These are phyloP conservation scores for Medicago arabica DNA, from an alignment of 306 rosid genomes.

Conservation along the genomic window DNA sequence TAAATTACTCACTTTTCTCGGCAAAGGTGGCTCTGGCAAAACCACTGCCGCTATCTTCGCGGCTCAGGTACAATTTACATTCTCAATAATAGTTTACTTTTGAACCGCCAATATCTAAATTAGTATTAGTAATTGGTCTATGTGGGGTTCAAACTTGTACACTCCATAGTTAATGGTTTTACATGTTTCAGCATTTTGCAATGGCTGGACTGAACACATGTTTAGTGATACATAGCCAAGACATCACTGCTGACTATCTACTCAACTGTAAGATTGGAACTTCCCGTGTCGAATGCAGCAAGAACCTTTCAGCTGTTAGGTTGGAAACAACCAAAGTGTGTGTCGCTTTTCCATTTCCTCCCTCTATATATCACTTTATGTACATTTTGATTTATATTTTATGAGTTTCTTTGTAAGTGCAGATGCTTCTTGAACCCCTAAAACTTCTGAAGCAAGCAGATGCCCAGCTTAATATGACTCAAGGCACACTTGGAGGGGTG, in stretches of 20 bases:
- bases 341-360: constrained; percentile 31
- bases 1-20: constrained; percentile 79
- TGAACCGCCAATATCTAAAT: background rate
- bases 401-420: constrained; percentile 41
- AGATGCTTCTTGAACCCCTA: constrained; percentile 92
- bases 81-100: background rate
- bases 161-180: background rate
- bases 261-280: constrained; percentile 84
- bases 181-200: constrained; percentile 80
- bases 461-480: constrained; percentile 81
- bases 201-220: constrained; percentile 81
- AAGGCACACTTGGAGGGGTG: constrained; percentile 93
- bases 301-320: constrained; percentile 89
- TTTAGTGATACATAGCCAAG: constrained; percentile 85
- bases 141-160: too few species aligned
- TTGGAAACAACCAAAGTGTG: constrained; percentile 91
- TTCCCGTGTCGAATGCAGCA: constrained; percentile 62
- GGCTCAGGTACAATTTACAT: constrained; percentile 64
- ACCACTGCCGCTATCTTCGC: constrained; percentile 89
- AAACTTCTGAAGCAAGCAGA: constrained; percentile 84
- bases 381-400: constrained; percentile 21
- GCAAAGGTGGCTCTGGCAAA: constrained; percentile 97
- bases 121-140: too few species aligned
- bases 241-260: constrained; percentile 82
- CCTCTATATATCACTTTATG: constrained; percentile 23